Evolutionary conservation across 495 filamentous ascomycete genomes (phyloP).

Genomic region (Aspergillus sparsus): DNA sequence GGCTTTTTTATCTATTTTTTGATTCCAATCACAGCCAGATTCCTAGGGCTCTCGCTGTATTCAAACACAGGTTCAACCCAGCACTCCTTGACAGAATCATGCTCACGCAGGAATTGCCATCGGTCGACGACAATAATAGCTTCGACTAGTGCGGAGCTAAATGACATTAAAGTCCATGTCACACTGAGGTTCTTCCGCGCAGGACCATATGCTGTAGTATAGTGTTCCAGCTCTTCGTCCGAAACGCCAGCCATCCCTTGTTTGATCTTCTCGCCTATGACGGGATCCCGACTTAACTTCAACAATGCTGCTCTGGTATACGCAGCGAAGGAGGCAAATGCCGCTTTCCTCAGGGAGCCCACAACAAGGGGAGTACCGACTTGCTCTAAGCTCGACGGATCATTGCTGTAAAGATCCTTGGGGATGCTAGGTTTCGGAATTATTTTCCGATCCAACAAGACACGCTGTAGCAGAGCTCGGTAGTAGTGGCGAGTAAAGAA

Average conservation of each 20-base stretch:
- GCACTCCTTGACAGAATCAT: slow-evolving; percentile 61
- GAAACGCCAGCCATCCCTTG: slow-evolving; percentile 63
- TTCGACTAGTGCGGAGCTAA: slow-evolving; percentile 85
- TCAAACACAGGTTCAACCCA: slow-evolving; percentile 97
- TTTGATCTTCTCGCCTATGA: slow-evolving; percentile 56
- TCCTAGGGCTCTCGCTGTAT: slow-evolving; percentile 83
- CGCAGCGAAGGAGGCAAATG: slow-evolving; percentile 71
- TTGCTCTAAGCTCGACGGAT: slow-evolving; percentile 34
- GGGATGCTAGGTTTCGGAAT: slow-evolving; percentile 56
- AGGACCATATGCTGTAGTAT: slow-evolving; percentile 62
- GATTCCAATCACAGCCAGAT: slow-evolving; percentile 85
- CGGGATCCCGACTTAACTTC: slow-evolving; percentile 65
- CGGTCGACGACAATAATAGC: slow-evolving; percentile 88
- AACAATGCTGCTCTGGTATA: slow-evolving; percentile 79
- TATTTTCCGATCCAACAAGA: slow-evolving; percentile 81
- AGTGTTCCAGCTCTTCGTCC: slow-evolving; percentile 70
- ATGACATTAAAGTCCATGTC: slow-evolving; percentile 93
- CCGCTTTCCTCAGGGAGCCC: slow-evolving; percentile 77
- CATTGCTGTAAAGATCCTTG: slow-evolving; percentile 36
- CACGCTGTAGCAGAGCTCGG: slow-evolving; percentile 83
- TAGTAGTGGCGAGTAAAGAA: slow-evolving; percentile 97
- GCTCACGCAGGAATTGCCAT: slow-evolving; percentile 85
- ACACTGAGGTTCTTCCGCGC: slow-evolving; percentile 81
- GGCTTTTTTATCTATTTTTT: slow-evolving; percentile 56
- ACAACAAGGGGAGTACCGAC: slow-evolving; percentile 73